Evolutionary conservation across 139 green algal genomes (phyloP), one percentile per base, ranked within the genome.

Genomic region (Penium margaritaceum): DNA sequence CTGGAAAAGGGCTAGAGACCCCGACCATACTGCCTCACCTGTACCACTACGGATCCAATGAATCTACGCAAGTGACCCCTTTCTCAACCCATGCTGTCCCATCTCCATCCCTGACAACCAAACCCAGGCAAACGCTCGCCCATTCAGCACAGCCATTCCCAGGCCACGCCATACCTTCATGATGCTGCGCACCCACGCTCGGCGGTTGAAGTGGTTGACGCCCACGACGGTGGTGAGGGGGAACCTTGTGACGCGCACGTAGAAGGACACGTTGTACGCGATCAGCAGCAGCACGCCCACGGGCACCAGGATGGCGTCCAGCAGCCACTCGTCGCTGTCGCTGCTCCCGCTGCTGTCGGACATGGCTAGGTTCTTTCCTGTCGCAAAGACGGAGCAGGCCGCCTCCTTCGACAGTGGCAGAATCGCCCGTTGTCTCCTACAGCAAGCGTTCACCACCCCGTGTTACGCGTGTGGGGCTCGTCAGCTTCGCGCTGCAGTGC

Each of bases 171-270:
- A 21, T 39, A 69, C 62, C 34, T 29, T 38, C 64, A 72, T 62
- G 43, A 72, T 72, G 43, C 30, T 38, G 24, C 37, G n/a, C 64
- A 72, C 64, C 64, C 64, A 72, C 5, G 64, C 64, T 37, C 39
- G 14, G 24, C 41, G 24, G 5, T 41, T 39, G 3, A 72, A 6
- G 38, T 72, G 64, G 38, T 72, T 72, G 14, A 72, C 64, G 39
- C 64, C 64, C 24, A 72, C 38, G 24, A 72, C 64, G 12, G 64
- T 72, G 14, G 27, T 72, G 24, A 72, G n/a, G 17, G 64, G 64
- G n/a, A 27, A 17, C 30, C 6, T 32, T 12, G 7, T 38, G 7
- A 72, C 41, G 17, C 41, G 41, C 17, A 34, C 5, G 38, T 38
- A 58, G 24, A 72, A 27, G 38, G 24, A 57, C 5, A 72, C 12